Base-by-base conservation (phyloP, 805 yeast genomes). In the Candida parachauliodes region DNA sequence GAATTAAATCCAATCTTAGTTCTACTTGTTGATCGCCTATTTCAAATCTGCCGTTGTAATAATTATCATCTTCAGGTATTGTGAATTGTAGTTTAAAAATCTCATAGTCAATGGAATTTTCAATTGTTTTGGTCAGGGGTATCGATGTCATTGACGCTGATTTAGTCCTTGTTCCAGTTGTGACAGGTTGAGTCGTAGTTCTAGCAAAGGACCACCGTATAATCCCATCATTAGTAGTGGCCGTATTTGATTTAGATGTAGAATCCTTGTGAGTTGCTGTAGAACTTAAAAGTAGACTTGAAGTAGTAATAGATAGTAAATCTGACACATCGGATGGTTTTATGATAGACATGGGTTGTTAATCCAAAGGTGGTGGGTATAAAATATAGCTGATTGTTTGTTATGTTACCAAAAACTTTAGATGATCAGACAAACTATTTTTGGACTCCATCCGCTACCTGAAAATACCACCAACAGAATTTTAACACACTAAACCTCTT, bases 1-100 rank as follows among this genome's bases (percentile, higher is more conserved):
- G 72, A n/a, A 57, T 16, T 15, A 56, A 21, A 44, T 66, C 72
- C 25, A 63, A 29, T 25, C 65, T 46, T 29, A 44, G 28, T 23
- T 34, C 39, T 6, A 44, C 14, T 3, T 23, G 16, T 16, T 35
- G 29, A 17, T 15, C 12, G 5, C 45, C 45, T 22, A 42, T n/a
- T 23, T 21, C 23, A 19, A 42, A 32, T n/a, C 21, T 32, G 9
- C 51, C 46, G 32, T 50, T 47, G 34, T 49, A 57, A 38, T 44
- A 51, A 8, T 32, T 22, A 17, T 45, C 52, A n/a, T 39, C 45
- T 8, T 32, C 16, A 2, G 50, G 44, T 17, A 49, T 34, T 2
- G 51, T 42, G 12, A 54, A 42, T 15, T 45, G 39, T 11, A 42
- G 10, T 30, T 42, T 45, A n/a, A 45, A 40, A 20, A 42, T 8